These are phyloP conservation scores for Thuja plicata DNA, from an alignment of 83 land plant genomes.

Conservation along the genomic window DNA sequence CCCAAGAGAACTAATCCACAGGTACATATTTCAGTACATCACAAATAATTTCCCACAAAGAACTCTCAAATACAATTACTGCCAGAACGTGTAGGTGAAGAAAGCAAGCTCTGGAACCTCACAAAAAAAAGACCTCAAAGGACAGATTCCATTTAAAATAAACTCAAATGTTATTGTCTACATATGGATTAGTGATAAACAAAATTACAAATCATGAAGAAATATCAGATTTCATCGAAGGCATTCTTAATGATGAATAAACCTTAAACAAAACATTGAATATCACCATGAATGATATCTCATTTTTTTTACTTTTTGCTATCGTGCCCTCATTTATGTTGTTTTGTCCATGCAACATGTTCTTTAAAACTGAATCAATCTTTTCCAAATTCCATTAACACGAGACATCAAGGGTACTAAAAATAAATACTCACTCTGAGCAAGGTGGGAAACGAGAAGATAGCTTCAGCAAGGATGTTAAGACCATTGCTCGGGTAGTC, in stretches of 20 bases:
- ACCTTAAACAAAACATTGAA: background rate
- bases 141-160: background rate
- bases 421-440: conserved; percentile 58
- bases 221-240: background rate
- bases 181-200: background rate
- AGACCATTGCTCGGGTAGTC: conserved; percentile 70
- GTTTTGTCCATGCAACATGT: background rate
- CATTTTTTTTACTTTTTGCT: background rate
- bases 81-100: background rate
- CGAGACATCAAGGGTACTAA: background rate
- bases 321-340: background rate
- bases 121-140: background rate
- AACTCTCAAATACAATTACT: background rate
- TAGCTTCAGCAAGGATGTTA: conserved; percentile 85
- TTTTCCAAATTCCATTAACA: background rate
- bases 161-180: background rate
- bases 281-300: background rate
- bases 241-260: background rate
- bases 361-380: background rate
- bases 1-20: background rate
- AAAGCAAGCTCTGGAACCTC: background rate
- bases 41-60: background rate
- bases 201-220: background rate
- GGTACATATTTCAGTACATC: background rate
- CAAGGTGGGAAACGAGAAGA: conserved; percentile 91